Evolutionary conservation across 768 basidiomycete species (phyloP), one percentile per base, ranked within the genome.

Genomic region (Pulveroboletus sp.): DNA sequence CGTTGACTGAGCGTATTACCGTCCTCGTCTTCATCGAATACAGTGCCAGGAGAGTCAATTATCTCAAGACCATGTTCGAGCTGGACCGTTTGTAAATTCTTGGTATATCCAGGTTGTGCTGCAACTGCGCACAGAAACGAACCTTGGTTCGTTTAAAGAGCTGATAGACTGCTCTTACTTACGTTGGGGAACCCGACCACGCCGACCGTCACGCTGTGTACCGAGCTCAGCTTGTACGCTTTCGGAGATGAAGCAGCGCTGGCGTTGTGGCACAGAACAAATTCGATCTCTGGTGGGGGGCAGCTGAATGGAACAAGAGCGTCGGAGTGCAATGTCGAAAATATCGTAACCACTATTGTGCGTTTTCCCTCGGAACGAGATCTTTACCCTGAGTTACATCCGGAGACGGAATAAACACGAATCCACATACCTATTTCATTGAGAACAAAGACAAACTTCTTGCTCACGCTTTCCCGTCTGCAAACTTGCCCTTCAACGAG

Each of bases 101-200:
- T 89, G 7, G 95, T 98, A 61, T 94, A 92, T 3, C 95, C 95
- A 0, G 97, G 86, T 59, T 93, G 92, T 10, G 94, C 90, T 13
- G 94, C 95, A 6, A 97, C 93, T 3, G 86, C 84, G 60, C 95
- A 99, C n/a, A 80, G 19, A 6, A n/a, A 56, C 70, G 1, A 20
- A 85, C 87, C 70, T 90, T 93, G 51, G 82, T 80, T 32, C 92
- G 72, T 68, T 93, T 94, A 43, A 71, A 37, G 90, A 87, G 66
- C 98, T 98, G 67, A 99, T 94, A 98, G 63, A 60, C 85, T 89
- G 48, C 91, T 94, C 72, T 98, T 98, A 13, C 95, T 95, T 39
- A 98, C 95, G 67, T 98, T 98, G 1, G 95, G 95, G 69, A 93
- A 95, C 2, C 95, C 95, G 5, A 97, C 90, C 16, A 98, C 90